These are phyloP conservation scores for Leccinum sublutescens DNA, from an alignment of 768 basidiomycete genomes.

Conservation along the genomic window DNA sequence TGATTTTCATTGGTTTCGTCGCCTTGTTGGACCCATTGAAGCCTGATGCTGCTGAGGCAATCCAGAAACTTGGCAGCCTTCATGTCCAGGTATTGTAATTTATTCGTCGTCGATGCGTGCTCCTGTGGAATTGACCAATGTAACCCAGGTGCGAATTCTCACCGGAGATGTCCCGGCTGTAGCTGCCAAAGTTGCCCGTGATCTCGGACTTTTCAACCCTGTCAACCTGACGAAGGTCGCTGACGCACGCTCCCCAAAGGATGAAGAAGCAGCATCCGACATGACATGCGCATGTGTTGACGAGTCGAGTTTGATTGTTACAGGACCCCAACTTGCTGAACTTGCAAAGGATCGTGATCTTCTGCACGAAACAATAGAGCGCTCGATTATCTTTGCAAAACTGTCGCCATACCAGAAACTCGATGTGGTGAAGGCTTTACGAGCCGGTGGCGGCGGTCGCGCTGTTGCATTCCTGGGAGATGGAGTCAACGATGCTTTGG, in stretches of 20 bases:
- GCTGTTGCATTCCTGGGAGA: constrained; percentile 33
- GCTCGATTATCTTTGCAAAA: constrained; percentile 32
- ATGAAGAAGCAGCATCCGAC: constrained; percentile 24
- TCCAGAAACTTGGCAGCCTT: constrained; percentile 25
- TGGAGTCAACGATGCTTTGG: constrained; percentile 33
- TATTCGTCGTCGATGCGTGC: neutral
- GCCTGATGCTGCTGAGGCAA: constrained; percentile 32
- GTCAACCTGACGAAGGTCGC: constrained; percentile 14
- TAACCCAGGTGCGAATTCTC: constrained; percentile 33
- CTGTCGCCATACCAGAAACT: constrained; percentile 35
- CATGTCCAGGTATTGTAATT: constrained; percentile 29
- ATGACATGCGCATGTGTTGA: constrained; percentile 4
- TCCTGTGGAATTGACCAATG: constrained; percentile 7
- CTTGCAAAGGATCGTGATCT: constrained; percentile 30
- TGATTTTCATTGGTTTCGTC: constrained; percentile 30
- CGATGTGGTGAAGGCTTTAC: constrained; percentile 32
- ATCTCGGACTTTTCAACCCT: constrained; percentile 32
- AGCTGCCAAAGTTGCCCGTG: constrained; percentile 38
- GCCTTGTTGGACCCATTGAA: constrained; percentile 32
- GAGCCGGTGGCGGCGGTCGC: constrained; percentile 24
- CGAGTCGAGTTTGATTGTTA: constrained; percentile 28
- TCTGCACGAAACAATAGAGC: constrained; percentile 29
- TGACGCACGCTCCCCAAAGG: constrained; percentile 16
- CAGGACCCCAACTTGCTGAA: constrained; percentile 27
- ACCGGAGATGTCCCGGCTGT: constrained; percentile 36